phyloP scores from a whole-genome alignment of 352 stramenopile species.

The Phytophthora niederhauseri region DNA sequence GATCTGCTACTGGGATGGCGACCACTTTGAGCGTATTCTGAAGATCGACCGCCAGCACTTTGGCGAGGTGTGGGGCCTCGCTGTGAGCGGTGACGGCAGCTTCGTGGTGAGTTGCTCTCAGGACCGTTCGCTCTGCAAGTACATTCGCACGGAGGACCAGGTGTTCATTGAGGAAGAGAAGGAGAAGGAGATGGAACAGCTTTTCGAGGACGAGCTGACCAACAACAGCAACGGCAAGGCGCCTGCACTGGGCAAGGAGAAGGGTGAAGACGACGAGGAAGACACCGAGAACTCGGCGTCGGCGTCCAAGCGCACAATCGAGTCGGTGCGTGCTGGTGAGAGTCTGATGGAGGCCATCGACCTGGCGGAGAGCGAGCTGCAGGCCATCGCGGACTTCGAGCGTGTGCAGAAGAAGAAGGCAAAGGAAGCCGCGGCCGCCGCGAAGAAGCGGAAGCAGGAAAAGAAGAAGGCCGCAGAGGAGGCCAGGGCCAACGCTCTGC shows the following conservation, averaged over 20 bases:
- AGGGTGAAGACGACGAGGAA: slow-evolving; percentile 37
- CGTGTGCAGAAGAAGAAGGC: slow-evolving; percentile 65
- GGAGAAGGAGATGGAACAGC: slow-evolving; percentile 95
- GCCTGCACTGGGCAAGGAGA: slow-evolving; percentile 71
- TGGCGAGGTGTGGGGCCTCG: slow-evolving; percentile 88
- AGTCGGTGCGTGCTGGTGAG: slow-evolving; percentile 91
- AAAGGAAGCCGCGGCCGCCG: slow-evolving; percentile 52
- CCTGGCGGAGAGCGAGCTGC: slow-evolving; percentile 91
- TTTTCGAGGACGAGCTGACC: slow-evolving; percentile 94
- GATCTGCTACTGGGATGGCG: slow-evolving; percentile 98
- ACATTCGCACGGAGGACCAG: slow-evolving; percentile 95
- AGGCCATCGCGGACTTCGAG: slow-evolving; percentile 83
- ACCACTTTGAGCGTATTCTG: slow-evolving; percentile 96
- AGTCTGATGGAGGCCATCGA: slow-evolving; percentile 97
- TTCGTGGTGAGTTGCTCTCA: slow-evolving; percentile 97
- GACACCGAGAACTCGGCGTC: slow-evolving; percentile 75
- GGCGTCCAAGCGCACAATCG: slow-evolving; percentile 92
- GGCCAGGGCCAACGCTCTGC: slow-evolving; percentile 54
- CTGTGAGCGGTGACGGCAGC: slow-evolving; percentile 92
- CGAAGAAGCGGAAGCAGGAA: slow-evolving; percentile 66
- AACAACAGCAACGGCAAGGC: slow-evolving; percentile 75
- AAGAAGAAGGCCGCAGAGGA: slow-evolving; percentile 38
- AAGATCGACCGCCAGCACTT: slow-evolving; percentile 83
- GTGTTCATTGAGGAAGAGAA: slow-evolving; percentile 99
- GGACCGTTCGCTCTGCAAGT: slow-evolving; percentile 97